Conservation (phyloP, 768 basidiomycete species). For the Mycena vitilis region DNA sequence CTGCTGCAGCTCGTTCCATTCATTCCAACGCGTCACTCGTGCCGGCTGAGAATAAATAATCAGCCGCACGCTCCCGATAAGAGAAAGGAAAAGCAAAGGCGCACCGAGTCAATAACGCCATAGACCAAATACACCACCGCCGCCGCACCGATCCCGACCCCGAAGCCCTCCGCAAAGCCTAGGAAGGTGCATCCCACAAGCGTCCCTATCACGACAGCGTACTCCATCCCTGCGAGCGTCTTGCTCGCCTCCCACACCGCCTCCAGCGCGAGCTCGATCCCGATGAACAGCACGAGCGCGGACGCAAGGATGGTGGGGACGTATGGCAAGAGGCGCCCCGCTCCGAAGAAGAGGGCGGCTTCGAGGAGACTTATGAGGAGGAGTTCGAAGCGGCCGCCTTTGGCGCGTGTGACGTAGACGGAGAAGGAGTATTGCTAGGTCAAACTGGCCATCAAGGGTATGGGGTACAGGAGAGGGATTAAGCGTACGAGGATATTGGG, state of each 20-base stretch:
- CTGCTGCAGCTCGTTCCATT: conserved; percentile 36
- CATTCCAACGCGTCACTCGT: conserved; percentile 37
- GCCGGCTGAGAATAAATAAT: conserved; percentile 29
- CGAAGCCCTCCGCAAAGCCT: conserved; percentile 43
- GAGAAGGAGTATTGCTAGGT: conserved; percentile 38
- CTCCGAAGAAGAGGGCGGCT: conserved; percentile 33
- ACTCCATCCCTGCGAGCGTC: conserved; percentile 37
- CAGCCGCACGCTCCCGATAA: conserved; percentile 34
- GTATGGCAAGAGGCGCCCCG: conserved; percentile 38
- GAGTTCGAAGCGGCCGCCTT: conserved; percentile 41
- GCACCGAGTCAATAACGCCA: conserved; percentile 40
- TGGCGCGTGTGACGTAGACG: conserved; percentile 39
- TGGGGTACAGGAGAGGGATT: too few relatives aligned
- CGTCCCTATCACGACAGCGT: conserved; percentile 37
- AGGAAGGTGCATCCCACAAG: conserved; percentile 38
- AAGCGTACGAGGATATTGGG: conserved; percentile 39
- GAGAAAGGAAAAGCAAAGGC: conserved; percentile 20
- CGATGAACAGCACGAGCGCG: conserved; percentile 40
- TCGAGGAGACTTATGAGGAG: conserved; percentile 35
- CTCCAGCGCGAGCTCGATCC: conserved; percentile 40
- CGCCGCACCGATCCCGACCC: conserved; percentile 40
- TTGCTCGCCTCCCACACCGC: conserved; percentile 40
- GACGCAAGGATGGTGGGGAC: conserved; percentile 41
- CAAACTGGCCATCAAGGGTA: too few relatives aligned
- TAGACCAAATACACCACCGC: conserved; percentile 37